A percentile compares a stretch with the other conserved stretches of the same genome.
These are phyloP conservation scores for Leccinum boreale DNA, from an alignment of 768 basidiomycete species.

Conservation along the genomic window DNA sequence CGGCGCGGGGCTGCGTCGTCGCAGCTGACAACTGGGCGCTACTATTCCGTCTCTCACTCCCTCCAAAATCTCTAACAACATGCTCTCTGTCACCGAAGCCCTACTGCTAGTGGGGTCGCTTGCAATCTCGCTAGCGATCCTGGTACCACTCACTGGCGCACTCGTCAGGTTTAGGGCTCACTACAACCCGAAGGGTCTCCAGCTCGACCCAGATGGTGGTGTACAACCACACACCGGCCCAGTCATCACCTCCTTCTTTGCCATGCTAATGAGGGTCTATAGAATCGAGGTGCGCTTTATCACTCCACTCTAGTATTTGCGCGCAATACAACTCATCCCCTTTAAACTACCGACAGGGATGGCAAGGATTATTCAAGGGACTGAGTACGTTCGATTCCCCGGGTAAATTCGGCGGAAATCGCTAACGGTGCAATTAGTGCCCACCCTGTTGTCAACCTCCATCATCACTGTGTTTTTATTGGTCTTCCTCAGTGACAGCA, in stretches of 20 bases:
- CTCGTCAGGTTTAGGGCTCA: slow-evolving; percentile 79
- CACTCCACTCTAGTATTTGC: background rate
- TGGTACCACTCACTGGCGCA: slow-evolving; percentile 63
- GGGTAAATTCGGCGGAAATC: slow-evolving; percentile 30
- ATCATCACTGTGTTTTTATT: slow-evolving; percentile 57
- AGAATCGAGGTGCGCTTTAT: slow-evolving; percentile 59
- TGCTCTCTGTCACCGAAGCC: slow-evolving; percentile 37
- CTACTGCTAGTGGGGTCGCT: slow-evolving; percentile 45
- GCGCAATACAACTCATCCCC: background rate
- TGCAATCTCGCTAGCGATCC: slow-evolving; percentile 50
- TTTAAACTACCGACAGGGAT: slow-evolving; percentile 44
- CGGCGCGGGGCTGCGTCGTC: slow-evolving; percentile 23
- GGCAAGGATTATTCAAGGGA: slow-evolving; percentile 78
- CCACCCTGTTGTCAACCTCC: slow-evolving; percentile 45
- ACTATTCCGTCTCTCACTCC: background rate
- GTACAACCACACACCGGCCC: slow-evolving; percentile 77
- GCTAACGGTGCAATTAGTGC: slow-evolving; percentile 45
- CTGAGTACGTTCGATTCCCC: slow-evolving; percentile 42
- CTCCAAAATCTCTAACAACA: slow-evolving; percentile 14
- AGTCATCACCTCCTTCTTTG: slow-evolving; percentile 70
- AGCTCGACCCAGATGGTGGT: slow-evolving; percentile 72
- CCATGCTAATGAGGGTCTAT: slow-evolving; percentile 69
- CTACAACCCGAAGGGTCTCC: slow-evolving; percentile 82
- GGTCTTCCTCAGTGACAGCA: slow-evolving; percentile 53
- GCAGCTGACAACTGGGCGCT: no score